Conservation (phyloP, 371 early-diverging fungal genomes). For the Circinella minor region DNA sequence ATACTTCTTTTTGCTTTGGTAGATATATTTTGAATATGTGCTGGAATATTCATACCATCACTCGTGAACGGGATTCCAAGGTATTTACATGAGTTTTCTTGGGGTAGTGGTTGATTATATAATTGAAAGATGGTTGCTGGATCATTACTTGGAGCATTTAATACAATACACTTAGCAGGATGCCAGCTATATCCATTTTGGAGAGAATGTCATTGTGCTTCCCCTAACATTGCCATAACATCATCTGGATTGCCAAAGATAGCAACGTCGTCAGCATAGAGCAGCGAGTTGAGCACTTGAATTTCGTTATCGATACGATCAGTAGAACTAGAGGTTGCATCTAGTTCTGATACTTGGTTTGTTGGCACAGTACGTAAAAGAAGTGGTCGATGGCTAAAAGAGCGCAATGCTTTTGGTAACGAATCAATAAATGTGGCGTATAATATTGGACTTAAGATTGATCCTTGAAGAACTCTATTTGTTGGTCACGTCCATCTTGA, state of each 20-base stretch:
- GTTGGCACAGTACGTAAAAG: background rate
- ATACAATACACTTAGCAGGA: slow-evolving; percentile 25
- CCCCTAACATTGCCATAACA: slow-evolving; percentile 6
- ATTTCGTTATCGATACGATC: background rate
- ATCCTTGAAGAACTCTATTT: slow-evolving; percentile 32
- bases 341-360: background rate
- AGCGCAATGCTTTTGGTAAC: slow-evolving; percentile 19
- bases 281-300: slow-evolving; percentile 12
- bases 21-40: background rate
- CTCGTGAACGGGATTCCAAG: slow-evolving; percentile 14
- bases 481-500: slow-evolving; percentile 15
- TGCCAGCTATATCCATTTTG: slow-evolving; percentile 24
- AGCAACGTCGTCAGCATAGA: slow-evolving; percentile 26
- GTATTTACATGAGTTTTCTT: background rate
- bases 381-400: too few relatives aligned
- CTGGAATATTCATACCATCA: slow-evolving; percentile 3
- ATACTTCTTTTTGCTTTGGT: background rate
- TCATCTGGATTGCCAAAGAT: slow-evolving; percentile 14
- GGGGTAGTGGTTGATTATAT: background rate
- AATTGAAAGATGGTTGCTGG: background rate
- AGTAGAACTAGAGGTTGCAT: background rate
- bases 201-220: slow-evolving; percentile 13
- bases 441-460: slow-evolving; percentile 25
- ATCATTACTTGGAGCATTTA: background rate
- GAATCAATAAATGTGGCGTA: slow-evolving; percentile 32